Percentiles rank a stretch among this genome's conserved stretches.
Evolutionary conservation across 2,329 filamentous ascomycete species (phyloP).

Genomic region (Beauveria australis): DNA sequence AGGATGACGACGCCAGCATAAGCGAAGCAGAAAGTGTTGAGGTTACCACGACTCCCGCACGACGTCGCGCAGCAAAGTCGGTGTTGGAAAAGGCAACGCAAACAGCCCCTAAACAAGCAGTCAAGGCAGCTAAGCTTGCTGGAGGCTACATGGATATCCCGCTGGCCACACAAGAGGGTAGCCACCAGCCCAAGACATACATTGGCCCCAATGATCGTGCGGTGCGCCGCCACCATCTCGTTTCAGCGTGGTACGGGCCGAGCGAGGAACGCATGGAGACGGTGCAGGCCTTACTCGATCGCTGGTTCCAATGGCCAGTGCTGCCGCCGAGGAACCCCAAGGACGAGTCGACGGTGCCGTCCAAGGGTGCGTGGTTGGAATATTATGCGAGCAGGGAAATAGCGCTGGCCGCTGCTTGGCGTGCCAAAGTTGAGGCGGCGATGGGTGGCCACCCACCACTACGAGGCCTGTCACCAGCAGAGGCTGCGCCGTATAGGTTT

Average conservation of each 20-base stretch:
- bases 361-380: constrained; percentile 33
- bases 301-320: constrained; percentile 33
- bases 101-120: constrained; percentile 19
- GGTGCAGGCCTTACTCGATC: constrained; percentile 30
- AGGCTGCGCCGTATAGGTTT: constrained; percentile 21
- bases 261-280: constrained; percentile 26
- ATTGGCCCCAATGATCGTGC: constrained; percentile 28
- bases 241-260: constrained; percentile 36
- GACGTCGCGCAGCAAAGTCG: constrained; percentile 5
- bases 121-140: constrained; percentile 17
- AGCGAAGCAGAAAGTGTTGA: constrained; percentile 18
- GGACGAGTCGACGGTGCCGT: constrained; percentile 20
- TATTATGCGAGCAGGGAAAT: constrained; percentile 28
- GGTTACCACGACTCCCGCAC: constrained; percentile 7
- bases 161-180: constrained; percentile 23
- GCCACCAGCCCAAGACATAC: constrained; percentile 24
- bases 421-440: constrained; percentile 16
- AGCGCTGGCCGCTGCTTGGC: constrained; percentile 23
- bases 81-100: constrained; percentile 15
- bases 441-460: constrained; percentile 1
- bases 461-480: constrained; percentile 17
- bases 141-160: constrained; percentile 24
- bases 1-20: constrained; percentile 23
- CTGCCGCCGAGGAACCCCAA: constrained; percentile 26
- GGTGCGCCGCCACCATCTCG: constrained; percentile 24